A percentile compares a stretch with the other conserved stretches of the same genome.
Evolutionary conservation across 306 rosid species (phyloP).

Genomic region (Biancaea sappan): DNA sequence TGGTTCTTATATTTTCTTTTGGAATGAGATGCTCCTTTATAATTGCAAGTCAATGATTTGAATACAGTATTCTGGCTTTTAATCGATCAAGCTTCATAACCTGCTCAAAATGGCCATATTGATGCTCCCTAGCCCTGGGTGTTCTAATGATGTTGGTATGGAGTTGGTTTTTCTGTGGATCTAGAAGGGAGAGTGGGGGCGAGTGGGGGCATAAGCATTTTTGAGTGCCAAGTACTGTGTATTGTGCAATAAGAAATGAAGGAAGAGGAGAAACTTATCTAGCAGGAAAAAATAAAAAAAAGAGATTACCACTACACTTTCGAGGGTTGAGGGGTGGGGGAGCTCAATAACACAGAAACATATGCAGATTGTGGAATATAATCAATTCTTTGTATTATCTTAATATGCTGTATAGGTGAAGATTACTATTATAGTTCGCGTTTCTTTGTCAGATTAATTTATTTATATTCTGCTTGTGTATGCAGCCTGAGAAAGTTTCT

Average conservation of each 20-base stretch:
- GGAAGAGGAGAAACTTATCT: neutral
- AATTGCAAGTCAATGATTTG: neutral
- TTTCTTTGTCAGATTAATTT: conserved; percentile 8
- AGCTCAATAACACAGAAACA: neutral
- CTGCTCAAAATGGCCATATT: neutral
- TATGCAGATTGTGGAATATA: neutral
- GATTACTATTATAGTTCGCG: conserved; percentile 2
- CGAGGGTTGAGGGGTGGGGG: neutral
- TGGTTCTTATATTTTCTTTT: neutral
- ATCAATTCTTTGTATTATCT: neutral
- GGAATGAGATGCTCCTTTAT: neutral
- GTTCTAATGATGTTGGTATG: neutral
- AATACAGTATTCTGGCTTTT: neutral
- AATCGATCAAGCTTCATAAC: neutral
- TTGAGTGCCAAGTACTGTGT: neutral
- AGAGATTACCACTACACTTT: neutral
- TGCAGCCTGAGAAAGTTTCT: conserved; percentile 77
- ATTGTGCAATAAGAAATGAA: neutral
- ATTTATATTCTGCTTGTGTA: conserved; percentile 34
- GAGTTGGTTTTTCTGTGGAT: neutral
- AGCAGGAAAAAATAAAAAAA: too few relatives aligned
- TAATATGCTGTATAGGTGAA: neutral
- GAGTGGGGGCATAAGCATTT: too few relatives aligned
- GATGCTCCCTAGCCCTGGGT: neutral
- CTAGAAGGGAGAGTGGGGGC: neutral